phyloP scores from a whole-genome alignment of 495 filamentous ascomycete genomes.

The Astrocystis sublimbata region DNA sequence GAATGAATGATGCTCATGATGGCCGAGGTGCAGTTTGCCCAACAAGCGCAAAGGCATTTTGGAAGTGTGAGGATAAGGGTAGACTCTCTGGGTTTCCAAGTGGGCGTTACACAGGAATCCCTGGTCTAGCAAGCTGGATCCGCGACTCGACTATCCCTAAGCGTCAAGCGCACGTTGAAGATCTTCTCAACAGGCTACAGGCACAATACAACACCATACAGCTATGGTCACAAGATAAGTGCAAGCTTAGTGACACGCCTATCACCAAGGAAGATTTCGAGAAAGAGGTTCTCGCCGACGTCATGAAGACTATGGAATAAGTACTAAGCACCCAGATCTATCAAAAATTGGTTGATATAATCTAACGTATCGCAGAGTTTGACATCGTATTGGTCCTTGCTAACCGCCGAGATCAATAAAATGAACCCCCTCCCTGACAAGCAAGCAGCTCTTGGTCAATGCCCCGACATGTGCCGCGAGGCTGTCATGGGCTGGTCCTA shows the following conservation, averaged over 20 bases:
- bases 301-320: not conserved
- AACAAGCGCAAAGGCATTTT: slow-evolving; percentile 19
- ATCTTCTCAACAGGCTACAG: slow-evolving; percentile 18
- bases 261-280: not conserved
- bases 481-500: slow-evolving; percentile 19
- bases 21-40: slow-evolving; percentile 9
- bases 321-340: not conserved
- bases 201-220: slow-evolving; percentile 17
- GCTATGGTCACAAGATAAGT: slow-evolving; percentile 22
- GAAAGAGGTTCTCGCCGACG: not conserved
- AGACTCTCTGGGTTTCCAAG: slow-evolving; percentile 22
- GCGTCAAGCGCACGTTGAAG: slow-evolving; percentile 22
- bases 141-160: slow-evolving; percentile 10
- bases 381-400: not conserved
- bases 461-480: not conserved
- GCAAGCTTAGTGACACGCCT: not conserved
- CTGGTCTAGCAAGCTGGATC: slow-evolving; percentile 26
- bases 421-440: not conserved
- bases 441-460: slow-evolving; percentile 1
- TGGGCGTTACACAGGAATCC: slow-evolving; percentile 24
- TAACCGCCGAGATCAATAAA: not conserved
- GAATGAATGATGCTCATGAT: not conserved
- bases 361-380: not conserved
- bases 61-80: slow-evolving; percentile 14
- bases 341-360: not conserved